Evolutionary conservation across 2,329 filamentous ascomycete genomes (phyloP), one percentile per base, ranked within the genome.

Genomic region (Aspergillus ibericus): DNA sequence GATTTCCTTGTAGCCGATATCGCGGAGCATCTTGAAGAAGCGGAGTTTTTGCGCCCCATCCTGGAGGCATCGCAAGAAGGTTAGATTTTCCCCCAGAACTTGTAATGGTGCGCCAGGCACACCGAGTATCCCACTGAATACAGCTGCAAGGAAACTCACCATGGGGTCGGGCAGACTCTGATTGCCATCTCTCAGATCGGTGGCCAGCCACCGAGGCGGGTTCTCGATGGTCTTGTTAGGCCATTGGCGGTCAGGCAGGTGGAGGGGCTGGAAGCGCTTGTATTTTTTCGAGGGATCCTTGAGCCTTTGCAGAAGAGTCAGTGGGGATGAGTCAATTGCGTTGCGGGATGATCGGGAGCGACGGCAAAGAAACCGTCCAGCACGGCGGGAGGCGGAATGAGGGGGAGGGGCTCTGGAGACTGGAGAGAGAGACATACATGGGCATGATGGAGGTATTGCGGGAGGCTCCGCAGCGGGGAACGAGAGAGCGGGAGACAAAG

Each of bases 1-100:
- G 65, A 98, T 97, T 79, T 98, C 93, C 80, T 97, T 98, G 83
- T 96, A 98, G 68, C 95, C 93, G 51, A 97, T 83, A 61, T 93
- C 87, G 70, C 89, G 86, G 55, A 98, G 86, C 92, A 96, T 96
- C 78, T 93, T 88, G 82, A 98, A 98, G 83, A 93, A 98, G 61
- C 83, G 82, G 86, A 90, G 95, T 80, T 98, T 98, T 82, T 97
- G 92, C 50, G 96, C 91, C 66, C 92, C 92, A 72, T 92, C 95
- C 91, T 95, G 69, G 53, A 25, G 9, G 16, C 6, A 16, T 20
- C 25, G 10, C 22, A 29, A 22, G 40, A 22, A 13, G 20, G 38
- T 36, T 58, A 52, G 44, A 57, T 7, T 29, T 29, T 29, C 27
- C 27, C 9, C 27, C 5, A 29, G 2, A 9, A 7, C 5, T 2